Percentiles rank a stretch among this genome's conserved stretches.
Conservation (phyloP, 345 rosid genomes). For the Moricandia arvensis region DNA sequence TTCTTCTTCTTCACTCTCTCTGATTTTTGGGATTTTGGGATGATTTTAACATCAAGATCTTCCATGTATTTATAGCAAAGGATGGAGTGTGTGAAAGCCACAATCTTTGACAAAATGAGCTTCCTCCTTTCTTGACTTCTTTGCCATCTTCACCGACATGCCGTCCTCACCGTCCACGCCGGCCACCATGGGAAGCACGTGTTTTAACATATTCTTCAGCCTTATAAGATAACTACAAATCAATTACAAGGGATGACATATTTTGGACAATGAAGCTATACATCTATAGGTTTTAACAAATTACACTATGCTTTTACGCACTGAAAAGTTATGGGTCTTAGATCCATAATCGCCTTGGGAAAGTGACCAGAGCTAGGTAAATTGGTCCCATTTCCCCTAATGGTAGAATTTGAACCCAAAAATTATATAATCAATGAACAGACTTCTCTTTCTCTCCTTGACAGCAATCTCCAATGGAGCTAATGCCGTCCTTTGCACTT, state of each 20-base stretch:
- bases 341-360: too few relatives aligned
- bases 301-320: not conserved
- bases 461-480: conserved; percentile 1
- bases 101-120: too few relatives aligned
- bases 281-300: conserved; percentile 4
- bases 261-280: not conserved
- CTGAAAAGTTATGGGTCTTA: not conserved
- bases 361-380: not conserved
- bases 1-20: too few relatives aligned
- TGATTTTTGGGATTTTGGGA: too few relatives aligned
- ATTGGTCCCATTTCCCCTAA: not conserved
- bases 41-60: too few relatives aligned
- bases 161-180: too few relatives aligned
- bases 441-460: conserved; percentile 8
- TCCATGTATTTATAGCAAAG: too few relatives aligned
- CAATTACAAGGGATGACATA: conserved; percentile 9
- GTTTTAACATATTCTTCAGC: too few relatives aligned
- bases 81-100: too few relatives aligned
- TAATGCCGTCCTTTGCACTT: not conserved
- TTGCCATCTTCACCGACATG: too few relatives aligned
- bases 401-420: not conserved
- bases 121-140: too few relatives aligned
- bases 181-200: too few relatives aligned
- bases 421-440: conserved; percentile 6
- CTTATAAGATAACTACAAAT: not conserved